Conservation (phyloP, 2,329 filamentous ascomycete genomes). For the Ophiostoma sp. region DNA sequence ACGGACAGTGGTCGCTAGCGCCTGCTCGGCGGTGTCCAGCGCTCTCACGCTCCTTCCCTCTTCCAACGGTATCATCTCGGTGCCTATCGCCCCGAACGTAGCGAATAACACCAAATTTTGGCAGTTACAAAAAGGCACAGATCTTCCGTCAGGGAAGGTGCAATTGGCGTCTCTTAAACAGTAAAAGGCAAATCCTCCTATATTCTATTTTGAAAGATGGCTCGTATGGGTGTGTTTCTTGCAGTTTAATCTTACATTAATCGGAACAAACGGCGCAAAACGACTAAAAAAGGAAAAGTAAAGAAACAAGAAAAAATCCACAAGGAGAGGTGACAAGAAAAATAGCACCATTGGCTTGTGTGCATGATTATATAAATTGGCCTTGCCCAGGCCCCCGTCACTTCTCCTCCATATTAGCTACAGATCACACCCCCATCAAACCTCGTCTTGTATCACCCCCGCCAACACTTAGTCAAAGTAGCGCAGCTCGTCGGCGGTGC, state of each 20-base stretch:
- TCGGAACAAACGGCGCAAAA: background rate
- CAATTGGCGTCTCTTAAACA: background rate
- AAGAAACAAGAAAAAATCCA: background rate
- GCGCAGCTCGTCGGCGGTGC: constrained; percentile 89
- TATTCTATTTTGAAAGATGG: background rate
- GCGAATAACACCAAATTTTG: background rate
- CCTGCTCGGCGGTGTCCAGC: background rate
- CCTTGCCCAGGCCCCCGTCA: background rate
- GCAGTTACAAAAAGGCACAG: background rate
- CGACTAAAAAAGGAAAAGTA: background rate
- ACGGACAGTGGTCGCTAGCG: background rate
- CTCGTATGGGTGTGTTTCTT: background rate
- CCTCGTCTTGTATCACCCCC: background rate
- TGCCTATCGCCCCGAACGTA: constrained; percentile 16
- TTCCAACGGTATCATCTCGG: background rate
- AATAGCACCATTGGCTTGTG: constrained; percentile 10
- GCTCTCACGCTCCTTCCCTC: background rate
- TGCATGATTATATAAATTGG: constrained; percentile 4
- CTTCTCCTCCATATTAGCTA: background rate
- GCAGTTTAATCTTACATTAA: constrained; percentile 18
- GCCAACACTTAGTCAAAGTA: constrained; percentile 63
- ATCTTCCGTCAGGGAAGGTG: background rate
- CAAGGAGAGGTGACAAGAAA: constrained; percentile 6
- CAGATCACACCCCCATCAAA: background rate
- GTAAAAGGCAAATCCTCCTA: background rate